A percentile compares a stretch with the other conserved stretches of the same genome.
Evolutionary conservation across 257 asterid species (phyloP).

Genomic region (Fraxinus quadrangulata): DNA sequence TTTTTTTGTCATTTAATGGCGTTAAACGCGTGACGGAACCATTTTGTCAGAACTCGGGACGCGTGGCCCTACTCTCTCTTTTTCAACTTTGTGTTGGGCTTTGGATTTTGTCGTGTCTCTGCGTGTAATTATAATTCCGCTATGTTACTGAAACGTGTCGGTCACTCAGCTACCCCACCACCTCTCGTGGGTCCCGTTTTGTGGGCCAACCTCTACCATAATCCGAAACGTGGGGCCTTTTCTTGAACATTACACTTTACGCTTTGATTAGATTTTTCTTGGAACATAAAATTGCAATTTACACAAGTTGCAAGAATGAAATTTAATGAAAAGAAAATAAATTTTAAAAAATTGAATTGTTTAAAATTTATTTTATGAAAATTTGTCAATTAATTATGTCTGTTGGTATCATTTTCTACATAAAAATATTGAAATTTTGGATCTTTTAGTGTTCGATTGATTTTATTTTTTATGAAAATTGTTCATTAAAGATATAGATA

Average conservation of each 20-base stretch:
- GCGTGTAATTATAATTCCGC: background rate
- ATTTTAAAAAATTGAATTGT: too few relatives aligned
- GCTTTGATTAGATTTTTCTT: background rate
- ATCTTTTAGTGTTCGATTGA: too few relatives aligned
- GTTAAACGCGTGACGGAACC: constrained; percentile 33
- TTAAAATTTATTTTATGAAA: too few relatives aligned
- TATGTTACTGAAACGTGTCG: constrained; percentile 28
- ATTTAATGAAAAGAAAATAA: too few relatives aligned
- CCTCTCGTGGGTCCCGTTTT: background rate
- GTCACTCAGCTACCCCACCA: background rate
- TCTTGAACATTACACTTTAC: too few relatives aligned
- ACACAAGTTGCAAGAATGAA: too few relatives aligned
- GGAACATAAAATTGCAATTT: background rate
- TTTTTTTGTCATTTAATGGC: constrained; percentile 32
- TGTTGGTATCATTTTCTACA: too few relatives aligned
- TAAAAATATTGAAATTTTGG: too few relatives aligned
- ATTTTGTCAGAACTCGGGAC: constrained; percentile 25
- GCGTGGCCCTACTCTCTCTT: background rate
- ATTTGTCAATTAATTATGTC: too few relatives aligned
- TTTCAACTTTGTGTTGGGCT: constrained; percentile 11
- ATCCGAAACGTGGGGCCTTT: background rate
- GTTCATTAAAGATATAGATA: too few relatives aligned
- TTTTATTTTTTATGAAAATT: too few relatives aligned
- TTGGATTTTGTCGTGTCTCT: constrained; percentile 25
- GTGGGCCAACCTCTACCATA: background rate